Percentiles rank a stretch among this genome's conserved stretches.
These are phyloP conservation scores for Conoideocrella luteorostrata DNA, from an alignment of 2,329 filamentous ascomycete genomes.

Conservation along the genomic window DNA sequence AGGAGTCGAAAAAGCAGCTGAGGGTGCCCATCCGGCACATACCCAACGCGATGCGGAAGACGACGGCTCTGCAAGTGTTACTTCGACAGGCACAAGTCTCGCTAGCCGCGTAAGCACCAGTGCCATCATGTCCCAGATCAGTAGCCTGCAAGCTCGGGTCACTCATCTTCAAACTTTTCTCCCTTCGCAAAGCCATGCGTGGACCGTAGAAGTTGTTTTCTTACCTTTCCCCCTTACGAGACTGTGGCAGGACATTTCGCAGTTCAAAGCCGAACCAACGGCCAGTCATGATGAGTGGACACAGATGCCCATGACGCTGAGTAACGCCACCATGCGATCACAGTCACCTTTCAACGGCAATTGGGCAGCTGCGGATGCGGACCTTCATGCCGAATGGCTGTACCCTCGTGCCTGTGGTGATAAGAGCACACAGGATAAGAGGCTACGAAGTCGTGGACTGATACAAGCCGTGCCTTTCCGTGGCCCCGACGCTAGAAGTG, in stretches of 20 bases:
- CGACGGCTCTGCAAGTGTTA: conserved; percentile 40
- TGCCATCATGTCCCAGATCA: conserved; percentile 45
- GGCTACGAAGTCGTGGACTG: conserved; percentile 69
- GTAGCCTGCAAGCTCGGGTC: conserved; percentile 43
- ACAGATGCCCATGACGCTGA: conserved; percentile 43
- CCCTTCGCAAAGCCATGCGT: conserved; percentile 58
- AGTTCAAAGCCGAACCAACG: conserved; percentile 37
- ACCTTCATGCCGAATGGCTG: conserved; percentile 55
- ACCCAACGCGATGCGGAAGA: conserved; percentile 29
- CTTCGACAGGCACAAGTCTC: conserved; percentile 38
- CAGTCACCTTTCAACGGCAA: conserved; percentile 42
- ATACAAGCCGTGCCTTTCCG: conserved; percentile 57
- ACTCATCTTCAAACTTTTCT: conserved; percentile 52
- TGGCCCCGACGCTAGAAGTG: conserved; percentile 59
- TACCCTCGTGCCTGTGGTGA: conserved; percentile 61
- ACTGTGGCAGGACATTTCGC: conserved; percentile 45
- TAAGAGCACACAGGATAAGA: conserved; percentile 56
- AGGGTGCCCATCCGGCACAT: conserved; percentile 37
- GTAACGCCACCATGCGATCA: conserved; percentile 36
- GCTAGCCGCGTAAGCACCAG: conserved; percentile 33
- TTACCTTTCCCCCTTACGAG: conserved; percentile 60
- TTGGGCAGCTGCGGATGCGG: conserved; percentile 37
- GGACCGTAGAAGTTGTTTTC: conserved; percentile 71
- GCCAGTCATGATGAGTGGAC: conserved; percentile 46
- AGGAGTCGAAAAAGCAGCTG: conserved; percentile 56